Evolutionary conservation across 176 grass and related monocot species (phyloP).

Genomic region (Chloris gayana): DNA sequence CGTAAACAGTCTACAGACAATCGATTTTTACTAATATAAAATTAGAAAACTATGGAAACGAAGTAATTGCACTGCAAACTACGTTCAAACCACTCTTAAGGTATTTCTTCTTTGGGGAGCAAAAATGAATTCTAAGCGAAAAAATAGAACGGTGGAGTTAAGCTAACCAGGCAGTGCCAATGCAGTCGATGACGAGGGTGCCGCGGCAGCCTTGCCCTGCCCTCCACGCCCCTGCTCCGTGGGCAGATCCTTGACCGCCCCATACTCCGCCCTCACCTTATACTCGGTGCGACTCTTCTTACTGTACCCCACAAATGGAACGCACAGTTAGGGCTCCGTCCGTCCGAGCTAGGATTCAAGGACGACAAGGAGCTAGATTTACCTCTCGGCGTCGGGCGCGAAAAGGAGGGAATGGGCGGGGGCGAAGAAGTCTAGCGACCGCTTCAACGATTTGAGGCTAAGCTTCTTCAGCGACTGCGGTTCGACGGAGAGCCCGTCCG

Average conservation of each 20-base stretch:
- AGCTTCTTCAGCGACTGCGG: constrained; percentile 93
- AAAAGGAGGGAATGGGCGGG: constrained; percentile 54
- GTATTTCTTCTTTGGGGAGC: too few relatives aligned
- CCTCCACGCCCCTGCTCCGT: constrained; percentile 48
- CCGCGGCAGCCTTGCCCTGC: constrained; percentile 44
- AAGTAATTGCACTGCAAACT: not conserved
- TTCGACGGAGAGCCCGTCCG: constrained; percentile 60
- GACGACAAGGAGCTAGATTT: not conserved
- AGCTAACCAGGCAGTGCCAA: constrained; percentile 66
- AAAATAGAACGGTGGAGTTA: not conserved
- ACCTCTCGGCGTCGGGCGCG: constrained; percentile 68
- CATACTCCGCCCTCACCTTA: constrained; percentile 84
- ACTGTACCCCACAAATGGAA: constrained; percentile 36
- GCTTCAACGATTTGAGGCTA: constrained; percentile 80
- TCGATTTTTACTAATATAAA: not conserved
- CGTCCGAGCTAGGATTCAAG: constrained; percentile 42
- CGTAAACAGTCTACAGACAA: not conserved
- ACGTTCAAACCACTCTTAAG: too few relatives aligned
- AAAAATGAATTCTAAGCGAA: not conserved
- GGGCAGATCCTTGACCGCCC: constrained; percentile 58
- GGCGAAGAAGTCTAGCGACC: constrained; percentile 79
- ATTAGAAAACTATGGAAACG: not conserved
- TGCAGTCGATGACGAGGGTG: constrained; percentile 31
- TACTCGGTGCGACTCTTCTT: constrained; percentile 76
- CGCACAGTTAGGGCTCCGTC: not conserved